A percentile compares a stretch with the other conserved stretches of the same genome.
Evolutionary conservation across 2,329 filamentous ascomycete genomes (phyloP).

Genomic region (Colletotrichum spinosum): DNA sequence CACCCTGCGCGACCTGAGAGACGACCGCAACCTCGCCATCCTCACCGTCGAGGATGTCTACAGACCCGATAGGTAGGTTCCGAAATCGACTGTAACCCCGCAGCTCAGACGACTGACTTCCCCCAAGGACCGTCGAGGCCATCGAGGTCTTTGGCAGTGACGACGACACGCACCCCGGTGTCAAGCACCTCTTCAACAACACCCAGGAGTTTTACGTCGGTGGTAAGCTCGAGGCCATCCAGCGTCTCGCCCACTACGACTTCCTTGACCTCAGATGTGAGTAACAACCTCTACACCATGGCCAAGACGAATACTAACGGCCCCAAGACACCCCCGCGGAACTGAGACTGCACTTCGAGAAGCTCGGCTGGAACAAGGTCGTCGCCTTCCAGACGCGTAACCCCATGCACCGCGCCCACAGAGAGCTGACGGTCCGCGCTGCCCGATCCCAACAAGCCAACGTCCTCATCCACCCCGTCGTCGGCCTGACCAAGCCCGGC

Average conservation of each 20-base stretch:
- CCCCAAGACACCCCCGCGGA: constrained; percentile 88
- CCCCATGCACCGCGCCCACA: constrained; percentile 98
- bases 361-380: constrained; percentile 97
- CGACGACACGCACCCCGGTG: constrained; percentile 89
- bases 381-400: constrained; percentile 99
- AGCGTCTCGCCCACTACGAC: constrained; percentile 97
- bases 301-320: constrained; percentile 34
- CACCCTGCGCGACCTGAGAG: constrained; percentile 93
- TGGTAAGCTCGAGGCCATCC: constrained; percentile 95
- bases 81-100: constrained; percentile 57
- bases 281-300: constrained; percentile 43
- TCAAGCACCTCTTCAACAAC: constrained; percentile 87
- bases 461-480: constrained; percentile 98
- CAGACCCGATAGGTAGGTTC: constrained; percentile 89
- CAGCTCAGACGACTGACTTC: constrained; percentile 22
- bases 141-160: constrained; percentile 94
- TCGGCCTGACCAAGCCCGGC: constrained; percentile 97
- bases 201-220: constrained; percentile 92
- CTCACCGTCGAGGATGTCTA: constrained; percentile 96
- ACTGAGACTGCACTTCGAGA: constrained; percentile 96
- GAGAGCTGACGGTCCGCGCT: constrained; percentile 96
- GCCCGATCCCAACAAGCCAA: constrained; percentile 97
- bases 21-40: constrained; percentile 96
- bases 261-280: constrained; percentile 95
- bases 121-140: constrained; percentile 81